A percentile compares a stretch with the other conserved stretches of the same genome.
These are phyloP conservation scores for Tephrocybe sp. DNA, from an alignment of 768 basidiomycete genomes.

Conservation along the genomic window DNA sequence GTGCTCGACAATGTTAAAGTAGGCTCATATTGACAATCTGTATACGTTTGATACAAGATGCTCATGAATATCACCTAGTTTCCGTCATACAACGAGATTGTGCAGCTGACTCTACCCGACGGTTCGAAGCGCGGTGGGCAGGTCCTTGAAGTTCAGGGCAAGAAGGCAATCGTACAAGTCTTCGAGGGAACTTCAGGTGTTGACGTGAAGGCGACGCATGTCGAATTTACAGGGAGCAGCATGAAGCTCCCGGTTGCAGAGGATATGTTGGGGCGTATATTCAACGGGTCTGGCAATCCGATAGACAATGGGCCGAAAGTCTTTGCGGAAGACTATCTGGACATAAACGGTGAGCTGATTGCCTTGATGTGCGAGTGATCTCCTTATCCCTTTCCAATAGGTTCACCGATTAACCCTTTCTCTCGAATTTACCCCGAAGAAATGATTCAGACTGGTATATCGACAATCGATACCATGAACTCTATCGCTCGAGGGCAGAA, in stretches of 20 bases:
- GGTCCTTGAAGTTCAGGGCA: conserved; percentile 96
- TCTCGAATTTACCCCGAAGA: conserved; percentile 99
- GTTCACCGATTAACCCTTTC: conserved; percentile 96
- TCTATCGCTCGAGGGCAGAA: conserved; percentile 99
- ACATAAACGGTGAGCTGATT: conserved; percentile 83
- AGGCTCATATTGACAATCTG: conserved; percentile 20
- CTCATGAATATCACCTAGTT: conserved; percentile 50
- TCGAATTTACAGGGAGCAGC: conserved; percentile 96
- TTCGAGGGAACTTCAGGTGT: conserved; percentile 98
- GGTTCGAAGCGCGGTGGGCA: conserved; percentile 95
- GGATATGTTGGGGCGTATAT: conserved; percentile 98
- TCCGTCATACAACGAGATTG: conserved; percentile 98
- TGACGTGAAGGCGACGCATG: conserved; percentile 95
- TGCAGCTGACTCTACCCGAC: conserved; percentile 91
- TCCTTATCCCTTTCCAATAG: conserved; percentile 36
- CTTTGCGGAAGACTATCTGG: conserved; percentile 98
- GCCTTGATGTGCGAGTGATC: conserved; percentile 11
- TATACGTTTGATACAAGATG: conserved; percentile 2
- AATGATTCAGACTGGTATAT: conserved; percentile 99
- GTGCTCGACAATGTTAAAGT: conserved; percentile 99
- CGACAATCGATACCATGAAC: conserved; percentile 97
- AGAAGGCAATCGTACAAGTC: conserved; percentile 98
- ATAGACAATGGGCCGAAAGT: conserved; percentile 99
- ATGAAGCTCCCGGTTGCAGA: conserved; percentile 99
- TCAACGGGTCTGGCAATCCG: conserved; percentile 97